These are phyloP conservation scores for Scedosporium apiospermum DNA, from an alignment of 2,329 filamentous ascomycete genomes.

Conservation along the genomic window DNA sequence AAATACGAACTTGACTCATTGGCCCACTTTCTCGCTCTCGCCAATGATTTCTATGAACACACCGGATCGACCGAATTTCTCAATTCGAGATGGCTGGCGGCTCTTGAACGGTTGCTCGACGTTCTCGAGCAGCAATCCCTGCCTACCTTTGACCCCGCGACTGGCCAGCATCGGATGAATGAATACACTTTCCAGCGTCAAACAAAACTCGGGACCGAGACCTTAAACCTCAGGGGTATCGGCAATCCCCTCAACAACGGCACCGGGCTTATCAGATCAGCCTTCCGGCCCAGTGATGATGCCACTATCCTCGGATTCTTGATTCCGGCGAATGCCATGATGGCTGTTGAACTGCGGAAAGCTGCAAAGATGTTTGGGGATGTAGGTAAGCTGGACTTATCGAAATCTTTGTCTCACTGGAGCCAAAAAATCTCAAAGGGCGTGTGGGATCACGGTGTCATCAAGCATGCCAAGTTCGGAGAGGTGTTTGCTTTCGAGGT, in stretches of 20 bases:
- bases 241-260: conserved; percentile 85
- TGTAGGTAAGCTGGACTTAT: conserved; percentile 43
- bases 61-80: conserved; percentile 73
- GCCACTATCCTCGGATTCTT: conserved; percentile 90
- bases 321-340: conserved; percentile 94
- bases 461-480: conserved; percentile 65
- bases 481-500: conserved; percentile 81
- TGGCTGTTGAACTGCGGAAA: conserved; percentile 77
- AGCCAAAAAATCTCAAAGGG: conserved; percentile 60
- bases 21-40: conserved; percentile 78
- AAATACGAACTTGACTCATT: conserved; percentile 98
- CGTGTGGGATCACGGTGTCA: conserved; percentile 76
- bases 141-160: conserved; percentile 66
- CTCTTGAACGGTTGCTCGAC: conserved; percentile 62
- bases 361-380: conserved; percentile 59
- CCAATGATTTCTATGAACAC: conserved; percentile 76
- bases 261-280: conserved; percentile 80
- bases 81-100: conserved; percentile 66
- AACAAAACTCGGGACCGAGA: conserved; percentile 82
- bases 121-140: conserved; percentile 71
- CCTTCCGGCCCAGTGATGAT: conserved; percentile 92
- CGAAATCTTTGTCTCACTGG: conserved; percentile 47
- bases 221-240: conserved; percentile 67
- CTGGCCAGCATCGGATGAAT: conserved; percentile 57
- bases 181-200: conserved; percentile 78